phyloP scores from a whole-genome alignment of 2,329 filamentous ascomycete species.

The Aspergillus ochraceus region DNA sequence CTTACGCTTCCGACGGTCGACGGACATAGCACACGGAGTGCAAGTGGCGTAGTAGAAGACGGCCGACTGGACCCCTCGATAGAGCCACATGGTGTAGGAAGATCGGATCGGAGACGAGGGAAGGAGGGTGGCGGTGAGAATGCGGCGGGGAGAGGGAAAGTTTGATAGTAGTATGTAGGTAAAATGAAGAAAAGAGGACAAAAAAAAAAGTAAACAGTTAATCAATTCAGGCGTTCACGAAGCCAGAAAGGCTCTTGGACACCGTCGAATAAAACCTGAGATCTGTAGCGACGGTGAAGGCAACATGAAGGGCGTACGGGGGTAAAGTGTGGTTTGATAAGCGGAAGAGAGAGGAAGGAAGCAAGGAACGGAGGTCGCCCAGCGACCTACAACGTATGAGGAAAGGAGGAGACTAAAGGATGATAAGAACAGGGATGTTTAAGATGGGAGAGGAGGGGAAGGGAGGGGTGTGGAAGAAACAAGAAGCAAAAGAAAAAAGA shows the following conservation, averaged over 20 bases:
- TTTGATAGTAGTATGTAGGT: not conserved
- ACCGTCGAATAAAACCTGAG: slow-evolving; percentile 24
- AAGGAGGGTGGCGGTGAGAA: slow-evolving; percentile 1
- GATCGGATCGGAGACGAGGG: not conserved
- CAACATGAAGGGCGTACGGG: slow-evolving; percentile 37
- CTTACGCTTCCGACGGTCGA: slow-evolving; percentile 68
- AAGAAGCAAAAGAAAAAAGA: slow-evolving; percentile 3
- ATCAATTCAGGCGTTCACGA: slow-evolving; percentile 16
- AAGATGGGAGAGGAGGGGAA: not conserved
- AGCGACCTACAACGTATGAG: slow-evolving; percentile 22
- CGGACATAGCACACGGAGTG: slow-evolving; percentile 66
- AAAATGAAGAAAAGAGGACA: not conserved
- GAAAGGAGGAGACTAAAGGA: slow-evolving; percentile 5
- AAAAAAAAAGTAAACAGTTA: not conserved
- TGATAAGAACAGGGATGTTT: slow-evolving; percentile 3
- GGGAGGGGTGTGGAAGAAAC: not conserved
- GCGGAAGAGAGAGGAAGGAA: slow-evolving; percentile 3
- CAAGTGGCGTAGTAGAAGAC: slow-evolving; percentile 52
- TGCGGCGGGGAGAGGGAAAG: slow-evolving; percentile 1
- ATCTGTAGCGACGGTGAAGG: slow-evolving; percentile 26
- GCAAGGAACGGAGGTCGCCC: slow-evolving; percentile 26
- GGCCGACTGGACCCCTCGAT: slow-evolving; percentile 50
- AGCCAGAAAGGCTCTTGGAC: slow-evolving; percentile 23
- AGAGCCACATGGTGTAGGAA: slow-evolving; percentile 45
- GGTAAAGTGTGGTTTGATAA: slow-evolving; percentile 13